These are phyloP conservation scores for Phylloporus rhodoxanthus DNA, from an alignment of 768 basidiomycete species.

Conservation along the genomic window DNA sequence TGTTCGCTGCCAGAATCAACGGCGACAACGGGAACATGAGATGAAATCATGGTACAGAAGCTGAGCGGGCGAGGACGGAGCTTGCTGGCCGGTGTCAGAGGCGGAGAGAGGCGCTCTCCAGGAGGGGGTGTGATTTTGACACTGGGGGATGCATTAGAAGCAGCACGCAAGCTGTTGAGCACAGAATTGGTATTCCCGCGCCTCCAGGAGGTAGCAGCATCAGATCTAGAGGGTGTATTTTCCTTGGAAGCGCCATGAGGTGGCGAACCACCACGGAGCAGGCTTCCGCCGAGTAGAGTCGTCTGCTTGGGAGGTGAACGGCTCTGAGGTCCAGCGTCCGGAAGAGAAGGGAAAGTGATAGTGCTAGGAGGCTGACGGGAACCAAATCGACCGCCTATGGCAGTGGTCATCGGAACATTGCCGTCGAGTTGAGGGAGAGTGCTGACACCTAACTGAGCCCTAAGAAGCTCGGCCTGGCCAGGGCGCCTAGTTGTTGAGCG, in stretches of 20 bases:
- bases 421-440: constrained; percentile 38
- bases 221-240: constrained; percentile 67
- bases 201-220: constrained; percentile 75
- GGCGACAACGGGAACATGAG: constrained; percentile 45
- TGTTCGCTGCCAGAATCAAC: constrained; percentile 53
- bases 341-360: constrained; percentile 35
- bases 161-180: constrained; percentile 56
- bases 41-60: constrained; percentile 47
- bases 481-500: constrained; percentile 61
- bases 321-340: constrained; percentile 38
- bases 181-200: constrained; percentile 66
- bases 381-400: constrained; percentile 71
- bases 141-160: constrained; percentile 48
- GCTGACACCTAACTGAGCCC: constrained; percentile 49
- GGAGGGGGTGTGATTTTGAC: constrained; percentile 74
- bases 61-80: constrained; percentile 64
- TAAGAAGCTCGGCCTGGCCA: constrained; percentile 62
- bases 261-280: constrained; percentile 52
- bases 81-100: constrained; percentile 28
- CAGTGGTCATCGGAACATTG: constrained; percentile 75
- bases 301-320: constrained; percentile 48
- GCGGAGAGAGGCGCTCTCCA: constrained; percentile 49
- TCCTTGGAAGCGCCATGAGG: constrained; percentile 34
- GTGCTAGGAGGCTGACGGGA: constrained; percentile 45
- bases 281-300: constrained; percentile 68